These are phyloP conservation scores for Plantago ovata DNA, from an alignment of 257 asterid species.

Conservation along the genomic window DNA sequence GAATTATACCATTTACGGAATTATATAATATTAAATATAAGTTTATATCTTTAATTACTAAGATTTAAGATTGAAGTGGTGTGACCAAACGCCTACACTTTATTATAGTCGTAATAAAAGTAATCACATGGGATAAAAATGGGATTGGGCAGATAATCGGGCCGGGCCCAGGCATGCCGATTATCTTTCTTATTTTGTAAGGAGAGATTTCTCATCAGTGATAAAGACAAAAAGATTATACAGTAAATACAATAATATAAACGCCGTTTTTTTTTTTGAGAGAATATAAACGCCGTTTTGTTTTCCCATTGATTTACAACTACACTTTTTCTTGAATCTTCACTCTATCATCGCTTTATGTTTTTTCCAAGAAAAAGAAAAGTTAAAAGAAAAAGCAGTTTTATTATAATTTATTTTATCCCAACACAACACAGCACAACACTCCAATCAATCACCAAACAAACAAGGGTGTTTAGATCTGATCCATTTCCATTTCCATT, in stretches of 20 bases:
- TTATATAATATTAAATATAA: no score
- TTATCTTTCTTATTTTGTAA: no score
- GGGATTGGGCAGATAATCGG: not conserved
- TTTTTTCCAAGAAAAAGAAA: conserved; percentile 9
- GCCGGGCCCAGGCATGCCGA: no score
- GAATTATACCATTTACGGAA: no score
- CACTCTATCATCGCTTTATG: conserved; percentile 17
- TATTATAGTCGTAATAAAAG: not conserved
- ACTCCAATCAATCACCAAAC: conserved; percentile 34
- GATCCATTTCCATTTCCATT: conserved; percentile 24
- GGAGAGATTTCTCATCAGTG: not conserved
- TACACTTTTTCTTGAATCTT: conserved; percentile 6
- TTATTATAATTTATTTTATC: no score
- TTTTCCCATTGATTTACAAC: no score
- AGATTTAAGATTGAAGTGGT: no score
- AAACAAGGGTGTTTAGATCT: conserved; percentile 40
- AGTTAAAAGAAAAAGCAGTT: conserved; percentile 14
- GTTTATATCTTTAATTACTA: no score
- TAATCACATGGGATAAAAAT: not conserved
- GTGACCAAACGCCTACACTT: no score
- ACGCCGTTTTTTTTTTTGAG: conserved; percentile 11
- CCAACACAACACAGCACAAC: conserved; percentile 18
- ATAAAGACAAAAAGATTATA: conserved; percentile 12
- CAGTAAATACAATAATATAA: no score
- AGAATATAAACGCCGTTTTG: conserved; percentile 30